phyloP scores from a whole-genome alignment of 2,329 filamentous ascomycete species.

The Neurospora sp. region DNA sequence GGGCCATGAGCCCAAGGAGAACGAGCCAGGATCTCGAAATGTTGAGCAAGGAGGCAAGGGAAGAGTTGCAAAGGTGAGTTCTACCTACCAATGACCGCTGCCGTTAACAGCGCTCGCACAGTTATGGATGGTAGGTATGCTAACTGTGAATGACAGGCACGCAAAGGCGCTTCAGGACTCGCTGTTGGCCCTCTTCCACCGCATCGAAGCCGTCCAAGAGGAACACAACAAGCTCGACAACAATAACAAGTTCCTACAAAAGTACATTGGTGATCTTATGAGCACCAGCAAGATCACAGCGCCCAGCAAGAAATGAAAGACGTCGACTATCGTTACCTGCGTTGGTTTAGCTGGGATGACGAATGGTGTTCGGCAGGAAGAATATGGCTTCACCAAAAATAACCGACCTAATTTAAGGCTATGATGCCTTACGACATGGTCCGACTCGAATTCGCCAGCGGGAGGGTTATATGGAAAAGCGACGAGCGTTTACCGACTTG shows the following conservation, averaged over 20 bases:
- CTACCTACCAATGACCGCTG: neutral
- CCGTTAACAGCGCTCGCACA: neutral
- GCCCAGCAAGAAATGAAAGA: conserved; percentile 44
- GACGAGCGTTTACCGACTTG: neutral
- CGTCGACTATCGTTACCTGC: neutral
- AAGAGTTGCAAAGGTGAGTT: conserved; percentile 48
- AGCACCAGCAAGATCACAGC: conserved; percentile 68
- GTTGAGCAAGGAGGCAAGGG: conserved; percentile 72
- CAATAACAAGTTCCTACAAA: conserved; percentile 95
- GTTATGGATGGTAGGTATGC: conserved; percentile 10
- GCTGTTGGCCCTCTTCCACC: conserved; percentile 79
- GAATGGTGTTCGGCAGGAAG: neutral
- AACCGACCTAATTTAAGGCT: neutral
- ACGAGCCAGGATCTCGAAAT: conserved; percentile 87
- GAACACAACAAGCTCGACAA: conserved; percentile 95
- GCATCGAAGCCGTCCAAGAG: conserved; percentile 86
- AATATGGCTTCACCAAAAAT: neutral
- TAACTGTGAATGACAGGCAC: conserved; percentile 47
- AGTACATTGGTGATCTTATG: conserved; percentile 96
- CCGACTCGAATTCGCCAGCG: neutral
- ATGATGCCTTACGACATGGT: neutral
- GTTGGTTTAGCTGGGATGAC: neutral
- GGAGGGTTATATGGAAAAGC: neutral
- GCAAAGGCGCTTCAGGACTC: conserved; percentile 83
- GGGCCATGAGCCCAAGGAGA: conserved; percentile 87